A percentile compares a stretch with the other conserved stretches of the same genome.
Conservation (phyloP, 2,329 filamentous ascomycete genomes). For the Xylaria multiplex region DNA sequence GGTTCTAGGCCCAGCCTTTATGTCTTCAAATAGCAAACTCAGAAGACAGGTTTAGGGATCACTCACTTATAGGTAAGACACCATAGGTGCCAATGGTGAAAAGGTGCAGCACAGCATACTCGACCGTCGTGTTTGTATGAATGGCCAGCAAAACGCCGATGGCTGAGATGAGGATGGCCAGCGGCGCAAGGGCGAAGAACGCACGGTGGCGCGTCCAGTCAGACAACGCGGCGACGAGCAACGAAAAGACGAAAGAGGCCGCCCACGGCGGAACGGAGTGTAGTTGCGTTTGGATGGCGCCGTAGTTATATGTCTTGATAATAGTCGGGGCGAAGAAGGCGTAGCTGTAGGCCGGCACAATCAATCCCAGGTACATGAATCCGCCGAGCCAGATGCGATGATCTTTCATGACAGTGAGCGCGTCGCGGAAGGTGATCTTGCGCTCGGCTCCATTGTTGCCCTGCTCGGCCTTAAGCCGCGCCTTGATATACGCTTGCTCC, state of each 20-base stretch:
- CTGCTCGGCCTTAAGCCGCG: constrained; percentile 74
- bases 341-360: constrained; percentile 81
- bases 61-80: constrained; percentile 79
- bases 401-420: constrained; percentile 74
- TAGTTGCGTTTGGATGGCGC: constrained; percentile 66
- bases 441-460: constrained; percentile 73
- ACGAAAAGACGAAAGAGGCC: constrained; percentile 80
- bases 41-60: background rate
- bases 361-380: constrained; percentile 83
- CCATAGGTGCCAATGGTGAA: constrained; percentile 82
- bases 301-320: constrained; percentile 73
- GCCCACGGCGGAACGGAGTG: constrained; percentile 68
- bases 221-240: constrained; percentile 76
- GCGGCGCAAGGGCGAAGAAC: constrained; percentile 74
- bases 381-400: constrained; percentile 78
- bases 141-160: constrained; percentile 79
- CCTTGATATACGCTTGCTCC: constrained; percentile 73
- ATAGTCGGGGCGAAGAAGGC: constrained; percentile 82
- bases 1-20: background rate
- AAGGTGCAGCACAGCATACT: constrained; percentile 85
- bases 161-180: constrained; percentile 75
- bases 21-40: background rate
- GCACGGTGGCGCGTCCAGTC: constrained; percentile 80
- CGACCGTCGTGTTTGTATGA: constrained; percentile 71
- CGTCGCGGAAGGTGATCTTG: constrained; percentile 67